These are phyloP conservation scores for Candida sojae DNA, from an alignment of 1,139 yeast genomes.

Conservation along the genomic window DNA sequence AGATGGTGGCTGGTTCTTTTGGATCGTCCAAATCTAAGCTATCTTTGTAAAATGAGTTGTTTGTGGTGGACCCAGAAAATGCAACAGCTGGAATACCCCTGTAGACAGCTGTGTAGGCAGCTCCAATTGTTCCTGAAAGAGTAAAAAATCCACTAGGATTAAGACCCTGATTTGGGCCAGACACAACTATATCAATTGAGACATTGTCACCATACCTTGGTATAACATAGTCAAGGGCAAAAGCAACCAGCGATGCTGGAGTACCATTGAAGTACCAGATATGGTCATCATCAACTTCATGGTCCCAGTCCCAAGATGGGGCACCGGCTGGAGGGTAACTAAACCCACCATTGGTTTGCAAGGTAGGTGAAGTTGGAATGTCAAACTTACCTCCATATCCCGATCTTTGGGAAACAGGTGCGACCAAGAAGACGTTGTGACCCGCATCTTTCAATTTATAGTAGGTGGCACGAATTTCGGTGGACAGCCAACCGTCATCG, in stretches of 20 bases:
- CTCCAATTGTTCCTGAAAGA: slow-evolving; percentile 49
- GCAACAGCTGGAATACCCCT: slow-evolving; percentile 47
- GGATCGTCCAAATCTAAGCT: slow-evolving; percentile 31
- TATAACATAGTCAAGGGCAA: slow-evolving; percentile 42
- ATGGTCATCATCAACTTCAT: slow-evolving; percentile 41
- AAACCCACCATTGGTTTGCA: slow-evolving; percentile 45
- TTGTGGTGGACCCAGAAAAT: slow-evolving; percentile 44
- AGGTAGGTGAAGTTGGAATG: slow-evolving; percentile 42
- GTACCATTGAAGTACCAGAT: slow-evolving; percentile 54
- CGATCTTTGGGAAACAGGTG: slow-evolving; percentile 61
- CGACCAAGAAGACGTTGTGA: slow-evolving; percentile 55
- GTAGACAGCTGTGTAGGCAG: slow-evolving; percentile 44
- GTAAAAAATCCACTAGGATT: slow-evolving; percentile 40
- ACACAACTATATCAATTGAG: slow-evolving; percentile 39
- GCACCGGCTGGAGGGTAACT: slow-evolving; percentile 41
- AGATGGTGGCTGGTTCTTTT: slow-evolving; percentile 36
- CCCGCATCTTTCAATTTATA: slow-evolving; percentile 52
- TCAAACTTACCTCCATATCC: slow-evolving; percentile 60
- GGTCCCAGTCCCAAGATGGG: slow-evolving; percentile 44
- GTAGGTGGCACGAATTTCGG: slow-evolving; percentile 62
- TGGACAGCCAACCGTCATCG: slow-evolving; percentile 62
- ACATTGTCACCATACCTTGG: slow-evolving; percentile 40
- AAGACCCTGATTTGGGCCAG: slow-evolving; percentile 51
- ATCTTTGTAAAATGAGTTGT: slow-evolving; percentile 46
- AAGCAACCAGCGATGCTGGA: slow-evolving; percentile 47